Base-by-base conservation (phyloP, 2,329 filamentous ascomycete genomes). In the Xylariaceae sp. region DNA sequence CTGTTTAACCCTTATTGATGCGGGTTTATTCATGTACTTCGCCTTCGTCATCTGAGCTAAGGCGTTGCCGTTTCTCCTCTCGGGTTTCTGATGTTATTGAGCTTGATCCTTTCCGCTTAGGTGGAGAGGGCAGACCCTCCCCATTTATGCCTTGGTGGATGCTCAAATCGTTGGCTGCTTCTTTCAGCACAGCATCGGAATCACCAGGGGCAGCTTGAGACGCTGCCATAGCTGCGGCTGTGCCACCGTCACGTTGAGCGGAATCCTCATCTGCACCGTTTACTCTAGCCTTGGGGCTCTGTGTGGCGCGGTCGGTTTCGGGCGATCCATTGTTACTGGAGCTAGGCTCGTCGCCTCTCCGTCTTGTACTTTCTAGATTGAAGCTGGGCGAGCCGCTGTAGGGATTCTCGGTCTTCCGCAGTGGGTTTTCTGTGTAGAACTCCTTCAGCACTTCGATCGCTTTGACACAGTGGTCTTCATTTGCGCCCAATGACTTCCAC, bases 401-500 rank as follows among this genome's bases (percentile, higher is more conserved):
- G 55, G 64, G 77, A 49, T 78, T 74, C 60, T 81, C 79, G 61
- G 78, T 74, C 68, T 82, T 83, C 59, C 75, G 74, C 53, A 84
- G 73, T 44, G 83, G 83, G 67, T 86, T 86, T 68, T 86, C 82
- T 40, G 71, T 74, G 67, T 85, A 86, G 64, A 85, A 86, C 56
- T 81, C 83, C 34, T 84, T 81, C 76, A 96, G 87, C 50, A 89
- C 79, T 51, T 87, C 85, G 62, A 92, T 88, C 3, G 90, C 89
- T 62, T 80, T 80, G 40, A 80, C 74, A 58, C 95, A 88, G 57
- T 87, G 83, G 19, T 78, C 76, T 61, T 92, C 78, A 58, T 85
- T 81, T 34, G 91, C 88, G 32, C 83, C 82, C 49, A 96, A 74
- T 52, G 83, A 80, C 55, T 85, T 85, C 92, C 92, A 99, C 94